Evolutionary conservation across 371 early-diverging fungal species (phyloP).

Genomic region (Dichotomocladium elegans): DNA sequence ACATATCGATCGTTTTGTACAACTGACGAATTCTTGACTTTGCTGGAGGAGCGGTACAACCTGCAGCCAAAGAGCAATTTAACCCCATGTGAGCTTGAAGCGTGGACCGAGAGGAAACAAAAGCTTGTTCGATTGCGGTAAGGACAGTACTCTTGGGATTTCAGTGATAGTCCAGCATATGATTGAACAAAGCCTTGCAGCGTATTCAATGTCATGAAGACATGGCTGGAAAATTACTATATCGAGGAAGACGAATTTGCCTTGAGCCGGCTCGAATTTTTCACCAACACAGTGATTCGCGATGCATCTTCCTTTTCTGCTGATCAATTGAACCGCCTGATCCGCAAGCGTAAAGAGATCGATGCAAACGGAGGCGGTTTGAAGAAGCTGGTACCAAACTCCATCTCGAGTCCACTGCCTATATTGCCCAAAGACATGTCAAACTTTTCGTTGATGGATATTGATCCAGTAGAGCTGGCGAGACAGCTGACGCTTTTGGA

Average conservation of each 20-base stretch:
- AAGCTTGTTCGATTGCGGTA: conserved; percentile 78
- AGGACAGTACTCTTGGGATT: not conserved
- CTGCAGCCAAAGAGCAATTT: conserved; percentile 68
- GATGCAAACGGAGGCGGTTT: conserved; percentile 41
- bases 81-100: conserved; percentile 57
- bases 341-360: conserved; percentile 61
- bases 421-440: conserved; percentile 66
- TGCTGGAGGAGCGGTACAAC: conserved; percentile 71
- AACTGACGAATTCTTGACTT: conserved; percentile 66
- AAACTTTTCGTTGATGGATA: conserved; percentile 66
- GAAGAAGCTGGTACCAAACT: conserved; percentile 62
- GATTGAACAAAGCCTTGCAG: conserved; percentile 12
- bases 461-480: conserved; percentile 90
- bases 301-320: conserved; percentile 67
- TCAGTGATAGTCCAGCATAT: not conserved
- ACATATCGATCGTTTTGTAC: conserved; percentile 87
- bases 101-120: conserved; percentile 83
- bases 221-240: conserved; percentile 87
- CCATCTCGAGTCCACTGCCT: conserved; percentile 59
- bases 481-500: conserved; percentile 90
- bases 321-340: conserved; percentile 64
- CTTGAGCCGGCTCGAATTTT: conserved; percentile 69
- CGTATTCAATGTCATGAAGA: conserved; percentile 82
- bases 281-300: conserved; percentile 72
- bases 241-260: conserved; percentile 64